A percentile compares a stretch with the other conserved stretches of the same genome.
phyloP scores from a whole-genome alignment of 2,329 filamentous ascomycete genomes.

The Thermothelomyces thermophilus region DNA sequence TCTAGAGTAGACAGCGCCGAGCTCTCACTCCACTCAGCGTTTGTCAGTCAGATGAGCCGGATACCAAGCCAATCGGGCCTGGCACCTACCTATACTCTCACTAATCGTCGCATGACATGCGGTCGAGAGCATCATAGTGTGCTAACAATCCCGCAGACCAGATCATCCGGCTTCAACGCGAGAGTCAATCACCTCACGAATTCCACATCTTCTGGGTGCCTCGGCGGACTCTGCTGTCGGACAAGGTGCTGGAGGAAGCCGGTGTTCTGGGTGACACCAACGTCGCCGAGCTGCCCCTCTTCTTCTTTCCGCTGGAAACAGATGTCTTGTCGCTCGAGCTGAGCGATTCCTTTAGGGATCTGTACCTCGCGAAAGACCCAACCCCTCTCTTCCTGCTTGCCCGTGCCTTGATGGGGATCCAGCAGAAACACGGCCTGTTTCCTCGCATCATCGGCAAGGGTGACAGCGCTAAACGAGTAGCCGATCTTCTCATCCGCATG shows the following conservation, averaged over 20 bases:
- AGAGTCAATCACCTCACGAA: slow-evolving; percentile 86
- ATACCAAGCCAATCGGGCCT: slow-evolving; percentile 20
- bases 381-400: slow-evolving; percentile 85
- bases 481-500: slow-evolving; percentile 84
- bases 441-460: slow-evolving; percentile 93
- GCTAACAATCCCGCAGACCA: slow-evolving; percentile 66
- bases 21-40: slow-evolving; percentile 21
- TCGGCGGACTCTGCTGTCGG: slow-evolving; percentile 81
- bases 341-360: slow-evolving; percentile 75
- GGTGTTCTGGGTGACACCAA: slow-evolving; percentile 90
- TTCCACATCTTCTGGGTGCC: slow-evolving; percentile 97
- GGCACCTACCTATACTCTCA: slow-evolving; percentile 10
- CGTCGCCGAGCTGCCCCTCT: slow-evolving; percentile 77
- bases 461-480: slow-evolving; percentile 82
- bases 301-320: slow-evolving; percentile 85
- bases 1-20: slow-evolving; percentile 23
- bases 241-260: slow-evolving; percentile 85
- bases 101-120: slow-evolving; percentile 24
- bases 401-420: slow-evolving; percentile 88
- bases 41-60: slow-evolving; percentile 15
- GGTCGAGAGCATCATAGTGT: slow-evolving; percentile 47
- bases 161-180: slow-evolving; percentile 81
- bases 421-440: slow-evolving; percentile 86
- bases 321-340: slow-evolving; percentile 89
- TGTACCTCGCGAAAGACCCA: slow-evolving; percentile 86